phyloP scores from a whole-genome alignment of 441 rosid genomes.

The Capsella rubella region DNA sequence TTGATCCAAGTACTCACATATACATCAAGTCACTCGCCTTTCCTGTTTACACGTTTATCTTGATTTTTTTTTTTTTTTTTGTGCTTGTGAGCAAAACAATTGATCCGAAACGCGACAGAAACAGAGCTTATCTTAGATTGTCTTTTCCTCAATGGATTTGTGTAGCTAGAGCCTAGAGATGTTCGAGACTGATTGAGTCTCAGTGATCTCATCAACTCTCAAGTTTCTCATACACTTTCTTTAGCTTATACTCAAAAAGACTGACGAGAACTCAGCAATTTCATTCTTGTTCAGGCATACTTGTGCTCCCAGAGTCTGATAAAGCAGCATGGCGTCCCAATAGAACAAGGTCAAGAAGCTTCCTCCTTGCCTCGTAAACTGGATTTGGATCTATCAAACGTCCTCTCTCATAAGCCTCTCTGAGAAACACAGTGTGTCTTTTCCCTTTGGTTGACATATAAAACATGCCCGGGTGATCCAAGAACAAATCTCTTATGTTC shows the following conservation, averaged over 20 bases:
- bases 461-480: conserved; percentile 91
- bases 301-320: conserved; percentile 39
- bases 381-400: conserved; percentile 67
- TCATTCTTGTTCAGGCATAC: conserved; percentile 45
- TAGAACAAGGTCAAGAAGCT: conserved; percentile 81
- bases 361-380: conserved; percentile 70
- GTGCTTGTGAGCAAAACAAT: neutral
- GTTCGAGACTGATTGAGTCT: conserved; percentile 15
- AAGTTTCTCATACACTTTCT: conserved; percentile 18
- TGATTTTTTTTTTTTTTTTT: neutral
- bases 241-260: neutral
- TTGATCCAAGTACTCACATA: neutral
- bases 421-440: conserved; percentile 77
- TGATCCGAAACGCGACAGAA: neutral
- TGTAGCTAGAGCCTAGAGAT: conserved; percentile 5
- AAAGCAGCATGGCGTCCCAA: conserved; percentile 65
- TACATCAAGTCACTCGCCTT: conserved; percentile 7
- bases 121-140: conserved; percentile 14
- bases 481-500: conserved; percentile 80
- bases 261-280: neutral
- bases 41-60: conserved; percentile 1
- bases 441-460: conserved; percentile 84
- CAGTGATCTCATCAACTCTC: conserved; percentile 21
- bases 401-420: conserved; percentile 87
- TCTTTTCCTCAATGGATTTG: neutral